These are phyloP conservation scores for Geranomyces michiganensis DNA, from an alignment of 192 early-diverging fungal genomes.

Conservation along the genomic window DNA sequence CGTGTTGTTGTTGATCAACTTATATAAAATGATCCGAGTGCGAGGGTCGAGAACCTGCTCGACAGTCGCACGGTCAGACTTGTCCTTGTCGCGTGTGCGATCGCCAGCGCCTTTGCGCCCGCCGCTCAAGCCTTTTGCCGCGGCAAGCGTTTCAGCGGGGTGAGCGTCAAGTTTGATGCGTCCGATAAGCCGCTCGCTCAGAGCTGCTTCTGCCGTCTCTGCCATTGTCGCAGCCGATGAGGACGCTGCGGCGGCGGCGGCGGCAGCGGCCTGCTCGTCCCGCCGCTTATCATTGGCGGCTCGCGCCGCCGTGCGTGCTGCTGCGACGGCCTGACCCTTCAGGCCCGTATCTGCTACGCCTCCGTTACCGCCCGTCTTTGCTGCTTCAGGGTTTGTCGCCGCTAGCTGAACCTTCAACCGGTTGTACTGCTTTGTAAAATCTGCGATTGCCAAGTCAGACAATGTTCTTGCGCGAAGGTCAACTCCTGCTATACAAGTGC, in stretches of 20 bases:
- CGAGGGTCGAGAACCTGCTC: conserved; percentile 98
- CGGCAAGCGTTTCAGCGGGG: conserved; percentile 24
- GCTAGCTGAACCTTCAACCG: conserved; percentile 24
- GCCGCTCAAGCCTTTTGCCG: not conserved
- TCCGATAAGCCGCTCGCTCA: conserved; percentile 62
- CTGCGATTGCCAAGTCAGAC: conserved; percentile 41
- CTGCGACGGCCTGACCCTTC: conserved; percentile 32
- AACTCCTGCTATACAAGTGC: not conserved
- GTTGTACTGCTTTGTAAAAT: conserved; percentile 78
- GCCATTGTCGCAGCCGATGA: conserved; percentile 36
- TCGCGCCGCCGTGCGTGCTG: conserved; percentile 32
- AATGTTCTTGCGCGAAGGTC: not conserved
- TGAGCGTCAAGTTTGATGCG: conserved; percentile 69
- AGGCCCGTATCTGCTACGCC: conserved; percentile 6
- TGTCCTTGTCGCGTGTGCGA: conserved; percentile 70
- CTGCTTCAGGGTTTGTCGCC: not conserved
- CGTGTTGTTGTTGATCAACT: conserved; percentile 85
- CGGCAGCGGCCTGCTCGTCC: conserved; percentile 27
- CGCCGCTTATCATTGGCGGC: conserved; percentile 23
- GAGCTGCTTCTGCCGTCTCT: conserved; percentile 33
- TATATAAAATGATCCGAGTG: conserved; percentile 96
- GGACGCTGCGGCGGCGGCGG: conserved; percentile 27
- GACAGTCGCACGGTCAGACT: conserved; percentile 91
- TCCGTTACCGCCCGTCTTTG: not conserved
- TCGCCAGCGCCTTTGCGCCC: conserved; percentile 46